A percentile compares a stretch with the other conserved stretches of the same genome.
Evolutionary conservation across 1,139 yeast species (phyloP).

Genomic region (Diutina scorzettiae): DNA sequence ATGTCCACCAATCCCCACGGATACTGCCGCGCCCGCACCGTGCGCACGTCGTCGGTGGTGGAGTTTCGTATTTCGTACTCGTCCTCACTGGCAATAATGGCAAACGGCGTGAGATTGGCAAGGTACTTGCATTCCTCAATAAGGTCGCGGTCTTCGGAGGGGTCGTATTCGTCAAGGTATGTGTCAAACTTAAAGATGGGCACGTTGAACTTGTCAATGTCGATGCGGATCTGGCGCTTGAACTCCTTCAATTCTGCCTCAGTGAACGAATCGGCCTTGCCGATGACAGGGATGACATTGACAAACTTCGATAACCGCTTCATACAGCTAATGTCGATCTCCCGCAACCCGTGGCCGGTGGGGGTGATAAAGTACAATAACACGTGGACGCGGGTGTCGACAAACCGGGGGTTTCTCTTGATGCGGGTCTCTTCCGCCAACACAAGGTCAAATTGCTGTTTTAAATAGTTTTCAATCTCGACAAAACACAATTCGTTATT

Average conservation of each 20-base stretch:
- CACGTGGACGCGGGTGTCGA: slow-evolving; percentile 66
- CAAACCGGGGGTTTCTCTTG: slow-evolving; percentile 73
- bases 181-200: slow-evolving; percentile 72
- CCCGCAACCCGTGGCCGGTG: slow-evolving; percentile 70
- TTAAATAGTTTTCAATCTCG: slow-evolving; percentile 55
- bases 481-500: slow-evolving; percentile 52
- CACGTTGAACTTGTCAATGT: slow-evolving; percentile 62
- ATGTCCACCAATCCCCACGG: slow-evolving; percentile 91
- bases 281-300: slow-evolving; percentile 78
- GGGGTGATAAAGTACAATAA: slow-evolving; percentile 62
- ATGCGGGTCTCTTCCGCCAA: slow-evolving; percentile 86
- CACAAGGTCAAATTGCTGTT: slow-evolving; percentile 86
- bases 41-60: slow-evolving; percentile 37
- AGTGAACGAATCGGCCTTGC: slow-evolving; percentile 83
- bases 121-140: slow-evolving; percentile 71
- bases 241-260: slow-evolving; percentile 52
- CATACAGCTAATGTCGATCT: slow-evolving; percentile 68
- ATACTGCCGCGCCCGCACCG: slow-evolving; percentile 71
- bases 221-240: slow-evolving; percentile 48
- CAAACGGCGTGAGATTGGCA: slow-evolving; percentile 74
- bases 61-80: slow-evolving; percentile 40
- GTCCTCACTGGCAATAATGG: slow-evolving; percentile 65
- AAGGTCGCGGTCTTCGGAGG: slow-evolving; percentile 50
- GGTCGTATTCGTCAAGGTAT: slow-evolving; percentile 31
- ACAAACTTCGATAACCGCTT: slow-evolving; percentile 66